Evolutionary conservation across 2,329 filamentous ascomycete species (phyloP).

Genomic region (Tolypocladium guangdongense): DNA sequence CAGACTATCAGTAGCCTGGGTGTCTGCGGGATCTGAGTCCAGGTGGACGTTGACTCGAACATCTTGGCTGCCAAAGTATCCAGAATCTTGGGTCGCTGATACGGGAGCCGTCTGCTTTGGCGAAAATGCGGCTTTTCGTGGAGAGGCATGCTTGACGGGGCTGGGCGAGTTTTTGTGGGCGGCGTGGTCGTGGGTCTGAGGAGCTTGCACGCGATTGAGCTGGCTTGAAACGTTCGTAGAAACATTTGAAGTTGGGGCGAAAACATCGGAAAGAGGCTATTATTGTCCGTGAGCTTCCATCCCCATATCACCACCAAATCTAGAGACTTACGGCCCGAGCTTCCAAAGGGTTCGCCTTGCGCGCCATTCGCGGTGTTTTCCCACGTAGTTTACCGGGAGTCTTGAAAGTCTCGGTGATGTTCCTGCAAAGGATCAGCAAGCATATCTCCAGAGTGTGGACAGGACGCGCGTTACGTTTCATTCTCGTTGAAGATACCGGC

Average conservation of each 20-base stretch:
- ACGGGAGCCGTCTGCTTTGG: conserved; percentile 15
- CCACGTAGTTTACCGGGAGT: conserved; percentile 75
- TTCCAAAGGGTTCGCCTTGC: conserved; percentile 48
- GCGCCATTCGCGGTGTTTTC: conserved; percentile 64
- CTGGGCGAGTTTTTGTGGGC: conserved; percentile 19
- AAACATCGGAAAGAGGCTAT: conserved; percentile 50
- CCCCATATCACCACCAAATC: neutral
- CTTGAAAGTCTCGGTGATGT: conserved; percentile 92
- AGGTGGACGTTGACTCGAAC: conserved; percentile 15
- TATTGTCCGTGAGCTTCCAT: conserved; percentile 21
- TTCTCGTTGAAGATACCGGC: conserved; percentile 80
- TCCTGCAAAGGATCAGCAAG: conserved; percentile 39
- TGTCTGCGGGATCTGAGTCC: conserved; percentile 11
- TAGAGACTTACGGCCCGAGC: conserved; percentile 47
- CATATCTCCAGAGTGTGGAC: neutral
- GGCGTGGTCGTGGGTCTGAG: conserved; percentile 49
- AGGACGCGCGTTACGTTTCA: conserved; percentile 52
- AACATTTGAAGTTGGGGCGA: conserved; percentile 44
- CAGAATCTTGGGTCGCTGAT: conserved; percentile 42
- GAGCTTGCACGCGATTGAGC: conserved; percentile 38
- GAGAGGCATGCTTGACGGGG: conserved; percentile 20
- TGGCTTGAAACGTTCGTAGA: conserved; percentile 41
- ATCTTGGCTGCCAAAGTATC: conserved; percentile 59
- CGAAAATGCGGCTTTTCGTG: conserved; percentile 18
- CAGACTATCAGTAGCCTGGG: conserved; percentile 9